Percentiles rank a stretch among this genome's conserved stretches.
Conservation (phyloP, 148 eudicot genomes). For the Cornus controversa region DNA sequence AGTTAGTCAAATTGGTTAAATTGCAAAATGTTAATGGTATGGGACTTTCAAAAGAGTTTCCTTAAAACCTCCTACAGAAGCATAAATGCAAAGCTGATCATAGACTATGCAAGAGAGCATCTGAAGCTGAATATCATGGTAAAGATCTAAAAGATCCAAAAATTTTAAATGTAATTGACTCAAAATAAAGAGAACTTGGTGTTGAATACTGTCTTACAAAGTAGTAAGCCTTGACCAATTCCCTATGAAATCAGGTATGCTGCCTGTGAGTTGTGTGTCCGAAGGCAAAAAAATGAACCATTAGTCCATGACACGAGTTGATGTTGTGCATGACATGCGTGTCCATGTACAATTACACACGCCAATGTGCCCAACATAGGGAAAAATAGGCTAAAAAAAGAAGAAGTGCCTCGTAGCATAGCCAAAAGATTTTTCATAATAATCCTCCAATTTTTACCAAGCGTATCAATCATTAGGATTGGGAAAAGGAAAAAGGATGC, state of each 20-base stretch:
- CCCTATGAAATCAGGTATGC: conserved; percentile 68
- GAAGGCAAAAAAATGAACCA: too few relatives aligned
- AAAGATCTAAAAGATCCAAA: neutral
- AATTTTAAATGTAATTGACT: neutral
- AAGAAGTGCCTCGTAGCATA: too few relatives aligned
- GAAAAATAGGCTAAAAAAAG: too few relatives aligned
- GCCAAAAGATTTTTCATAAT: too few relatives aligned
- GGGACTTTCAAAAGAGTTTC: conserved; percentile 59
- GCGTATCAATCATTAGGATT: too few relatives aligned
- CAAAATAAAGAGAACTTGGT: neutral
- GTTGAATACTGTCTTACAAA: conserved; percentile 32
- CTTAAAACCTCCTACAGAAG: conserved; percentile 54
- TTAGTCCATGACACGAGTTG: too few relatives aligned
- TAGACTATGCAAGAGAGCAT: neutral
- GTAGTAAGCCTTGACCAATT: conserved; percentile 50
- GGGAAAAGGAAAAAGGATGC: too few relatives aligned
- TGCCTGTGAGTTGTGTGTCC: conserved; percentile 60
- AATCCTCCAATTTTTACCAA: too few relatives aligned
- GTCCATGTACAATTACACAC: too few relatives aligned
- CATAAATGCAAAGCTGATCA: neutral
- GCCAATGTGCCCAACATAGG: too few relatives aligned
- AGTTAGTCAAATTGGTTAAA: conserved; percentile 38
- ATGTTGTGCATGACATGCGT: too few relatives aligned
- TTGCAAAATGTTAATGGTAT: conserved; percentile 53
- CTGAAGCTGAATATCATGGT: neutral